A percentile compares a stretch with the other conserved stretches of the same genome.
These are phyloP conservation scores for Kodamaea suecica DNA, from an alignment of 1,139 yeast species.

Conservation along the genomic window DNA sequence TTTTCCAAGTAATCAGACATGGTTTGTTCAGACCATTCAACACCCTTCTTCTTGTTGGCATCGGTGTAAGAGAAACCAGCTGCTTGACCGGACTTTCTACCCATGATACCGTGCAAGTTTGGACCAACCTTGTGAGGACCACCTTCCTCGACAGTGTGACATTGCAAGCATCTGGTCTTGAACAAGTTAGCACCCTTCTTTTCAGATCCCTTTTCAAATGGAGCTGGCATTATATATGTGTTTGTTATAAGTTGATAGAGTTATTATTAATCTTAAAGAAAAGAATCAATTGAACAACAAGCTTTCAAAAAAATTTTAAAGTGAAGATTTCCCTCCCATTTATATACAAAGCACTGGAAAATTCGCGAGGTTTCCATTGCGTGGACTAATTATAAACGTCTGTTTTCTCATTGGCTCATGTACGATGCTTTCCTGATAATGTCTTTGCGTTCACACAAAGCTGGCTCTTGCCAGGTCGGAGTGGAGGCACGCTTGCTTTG, in stretches of 20 bases:
- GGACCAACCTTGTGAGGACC: conserved; percentile 99
- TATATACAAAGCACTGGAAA: too few species aligned
- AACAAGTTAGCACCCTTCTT: conserved; percentile 98
- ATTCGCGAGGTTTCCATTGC: too few species aligned
- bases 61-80: conserved; percentile 95
- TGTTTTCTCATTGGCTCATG: conserved; percentile 5
- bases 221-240: conserved; percentile 51
- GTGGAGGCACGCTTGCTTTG: too few species aligned
- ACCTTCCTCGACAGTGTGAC: conserved; percentile 95
- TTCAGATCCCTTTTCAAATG: conserved; percentile 73
- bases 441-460: not conserved
- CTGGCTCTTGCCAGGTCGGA: too few species aligned
- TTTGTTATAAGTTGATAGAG: conserved; percentile 6
- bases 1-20: conserved; percentile 95
- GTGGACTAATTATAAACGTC: conserved; percentile 5
- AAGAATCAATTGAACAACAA: too few species aligned
- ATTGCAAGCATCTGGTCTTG: conserved; percentile 98
- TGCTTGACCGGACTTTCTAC: conserved; percentile 90
- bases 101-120: conserved; percentile 91
- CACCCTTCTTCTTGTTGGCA: conserved; percentile 97
- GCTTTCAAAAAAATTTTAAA: conserved; percentile 2
- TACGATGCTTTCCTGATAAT: not conserved
- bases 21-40: conserved; percentile 81
- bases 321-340: conserved; percentile 7
- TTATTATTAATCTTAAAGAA: not conserved